phyloP scores from a whole-genome alignment of 2,329 filamentous ascomycete genomes.

The Venturia effusa region DNA sequence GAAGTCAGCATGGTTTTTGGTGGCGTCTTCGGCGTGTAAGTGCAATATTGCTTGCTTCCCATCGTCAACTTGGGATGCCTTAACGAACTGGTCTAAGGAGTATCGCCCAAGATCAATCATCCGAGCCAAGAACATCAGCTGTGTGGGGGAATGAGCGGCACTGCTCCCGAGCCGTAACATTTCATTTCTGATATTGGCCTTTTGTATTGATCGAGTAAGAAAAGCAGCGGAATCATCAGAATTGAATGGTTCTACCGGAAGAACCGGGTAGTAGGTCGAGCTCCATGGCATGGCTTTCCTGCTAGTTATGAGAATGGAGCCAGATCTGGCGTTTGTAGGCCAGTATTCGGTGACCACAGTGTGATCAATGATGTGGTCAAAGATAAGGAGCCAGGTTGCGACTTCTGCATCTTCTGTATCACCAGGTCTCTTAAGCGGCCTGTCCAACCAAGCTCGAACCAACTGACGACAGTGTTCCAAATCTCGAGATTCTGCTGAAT shows the following conservation, averaged over 20 bases:
- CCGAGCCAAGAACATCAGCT: neutral
- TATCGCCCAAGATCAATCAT: neutral
- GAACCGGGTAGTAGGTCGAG: constrained; percentile 3
- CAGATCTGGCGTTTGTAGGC: neutral
- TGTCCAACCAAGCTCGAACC: constrained; percentile 6
- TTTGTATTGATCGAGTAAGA: neutral
- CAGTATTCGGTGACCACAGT: constrained; percentile 7
- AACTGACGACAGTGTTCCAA: constrained; percentile 10
- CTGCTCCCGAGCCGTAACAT: neutral
- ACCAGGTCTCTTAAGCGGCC: constrained; percentile 7
- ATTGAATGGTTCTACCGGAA: constrained; percentile 5
- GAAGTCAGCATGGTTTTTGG: neutral
- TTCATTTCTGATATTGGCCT: neutral
- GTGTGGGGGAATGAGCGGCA: neutral
- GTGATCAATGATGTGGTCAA: constrained; percentile 3
- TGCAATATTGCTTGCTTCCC: constrained; percentile 2
- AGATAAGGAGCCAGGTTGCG: constrained; percentile 9
- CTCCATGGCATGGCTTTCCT: constrained; percentile 7
- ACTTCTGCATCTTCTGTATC: neutral
- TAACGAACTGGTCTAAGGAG: constrained; percentile 1
- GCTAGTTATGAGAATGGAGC: constrained; percentile 2
- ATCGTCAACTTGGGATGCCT: neutral
- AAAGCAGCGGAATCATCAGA: constrained; percentile 1
- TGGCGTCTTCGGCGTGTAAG: neutral
- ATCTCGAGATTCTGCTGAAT: constrained; percentile 11